Base-by-base conservation (phyloP, 441 rosid genomes). In the Omphalea diandra region DNA sequence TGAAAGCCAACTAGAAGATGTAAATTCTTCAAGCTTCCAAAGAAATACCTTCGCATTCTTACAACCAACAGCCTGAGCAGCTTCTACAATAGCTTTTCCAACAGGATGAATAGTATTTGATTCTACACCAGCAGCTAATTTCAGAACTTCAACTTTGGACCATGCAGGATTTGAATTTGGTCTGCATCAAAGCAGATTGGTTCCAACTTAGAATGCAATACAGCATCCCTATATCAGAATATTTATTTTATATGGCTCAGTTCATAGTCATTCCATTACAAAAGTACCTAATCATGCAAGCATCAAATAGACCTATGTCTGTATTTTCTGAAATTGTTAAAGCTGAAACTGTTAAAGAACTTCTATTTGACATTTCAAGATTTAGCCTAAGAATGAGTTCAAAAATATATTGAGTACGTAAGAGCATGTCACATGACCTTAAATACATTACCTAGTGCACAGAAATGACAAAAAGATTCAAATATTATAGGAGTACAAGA, bases 51-150 rank as follows among this genome's bases (percentile, higher is more conserved):
- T 90, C 59, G 81, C 58, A 29, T 67, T 84, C 36, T 71, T 86
- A 70, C 83, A 81, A 49, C 83, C 79, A 27, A 40, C 79, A 84
- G 85, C 73, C 71, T 63, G 82, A 47, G 96, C 96, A 78, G 99
- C 98, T 82, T 89, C 86, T 56, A 88, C 84, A 40, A 94, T 92
- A 32, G 98, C 99, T 84, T 92, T 94, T 56, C 98, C 99, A 72
- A 94, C 87, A 54, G 99, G 99, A 80, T 94, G 98, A 75, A 90
- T 67, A 11, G 96, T 94, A 79, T 92, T 90, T 75, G 87, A 86
- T 84, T 94, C 99, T 70, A 94, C 97, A 76, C 85, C 89, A 75
- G 98, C 94, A 70, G 99, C 99, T 77, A 94, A 77, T 76, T 73
- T 85, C 72, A 94, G 84, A 71, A 90, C 81, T 83, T 94, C 96